Conservation (phyloP, 2,329 filamentous ascomycete species). For the Colletotrichum magnum region DNA sequence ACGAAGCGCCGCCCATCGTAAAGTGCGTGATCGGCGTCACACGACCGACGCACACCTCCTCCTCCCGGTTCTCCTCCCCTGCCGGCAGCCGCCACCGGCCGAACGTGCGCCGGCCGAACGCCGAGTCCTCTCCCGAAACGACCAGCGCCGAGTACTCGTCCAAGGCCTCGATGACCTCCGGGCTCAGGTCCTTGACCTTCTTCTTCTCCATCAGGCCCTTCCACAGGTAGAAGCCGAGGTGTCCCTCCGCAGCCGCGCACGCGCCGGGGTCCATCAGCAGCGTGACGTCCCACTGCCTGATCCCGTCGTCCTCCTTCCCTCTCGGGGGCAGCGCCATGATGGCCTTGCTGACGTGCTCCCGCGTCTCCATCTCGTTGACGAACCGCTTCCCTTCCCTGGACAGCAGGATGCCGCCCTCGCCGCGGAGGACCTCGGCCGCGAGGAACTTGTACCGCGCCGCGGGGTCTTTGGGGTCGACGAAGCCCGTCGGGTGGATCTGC, state of each 20-base stretch:
- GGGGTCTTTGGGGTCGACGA: slow-evolving; percentile 67
- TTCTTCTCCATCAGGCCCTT: slow-evolving; percentile 72
- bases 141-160: slow-evolving; percentile 64
- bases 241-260: slow-evolving; percentile 64
- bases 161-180: slow-evolving; percentile 57
- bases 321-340: slow-evolving; percentile 60
- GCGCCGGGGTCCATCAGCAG: slow-evolving; percentile 73
- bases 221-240: slow-evolving; percentile 74
- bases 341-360: slow-evolving; percentile 68
- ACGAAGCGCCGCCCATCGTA: slow-evolving; percentile 75
- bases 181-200: slow-evolving; percentile 65
- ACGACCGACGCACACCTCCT: slow-evolving; percentile 69
- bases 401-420: slow-evolving; percentile 73
- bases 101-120: slow-evolving; percentile 64
- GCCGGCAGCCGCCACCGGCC: slow-evolving; percentile 67
- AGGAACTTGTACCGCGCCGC: slow-evolving; percentile 70
- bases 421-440: slow-evolving; percentile 73
- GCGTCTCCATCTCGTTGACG: slow-evolving; percentile 73
- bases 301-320: slow-evolving; percentile 44
- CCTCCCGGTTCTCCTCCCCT: slow-evolving; percentile 60
- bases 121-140: slow-evolving; percentile 54
- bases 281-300: slow-evolving; percentile 70
- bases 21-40: slow-evolving; percentile 77
- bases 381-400: slow-evolving; percentile 64
- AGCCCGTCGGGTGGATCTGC: slow-evolving; percentile 76